These are phyloP conservation scores for Hortaea werneckii DNA, from an alignment of 2,329 filamentous ascomycete genomes.

Conservation along the genomic window DNA sequence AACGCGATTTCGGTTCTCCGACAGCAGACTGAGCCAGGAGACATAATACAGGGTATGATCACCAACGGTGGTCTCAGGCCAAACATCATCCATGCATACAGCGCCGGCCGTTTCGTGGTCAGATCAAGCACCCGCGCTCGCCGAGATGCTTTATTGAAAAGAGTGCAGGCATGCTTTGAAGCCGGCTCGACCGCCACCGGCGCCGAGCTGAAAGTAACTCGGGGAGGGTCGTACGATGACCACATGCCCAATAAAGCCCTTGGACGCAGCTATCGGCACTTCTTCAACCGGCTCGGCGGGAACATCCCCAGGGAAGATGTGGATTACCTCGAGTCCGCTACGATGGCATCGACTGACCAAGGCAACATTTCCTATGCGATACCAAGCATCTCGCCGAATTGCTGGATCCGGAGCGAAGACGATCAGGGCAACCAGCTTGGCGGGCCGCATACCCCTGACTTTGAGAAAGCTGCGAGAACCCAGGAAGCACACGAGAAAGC, in stretches of 20 bases:
- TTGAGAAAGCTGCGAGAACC: conserved; percentile 28
- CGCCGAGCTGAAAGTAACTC: conserved; percentile 37
- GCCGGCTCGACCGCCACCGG: conserved; percentile 41
- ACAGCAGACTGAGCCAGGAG: conserved; percentile 31
- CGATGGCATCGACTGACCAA: conserved; percentile 50
- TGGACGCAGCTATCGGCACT: conserved; percentile 18
- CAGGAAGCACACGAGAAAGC: conserved; percentile 26
- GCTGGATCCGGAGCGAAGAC: conserved; percentile 32
- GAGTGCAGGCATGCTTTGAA: conserved; percentile 34
- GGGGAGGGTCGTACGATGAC: conserved; percentile 40
- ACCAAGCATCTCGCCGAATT: conserved; percentile 45
- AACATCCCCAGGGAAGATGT: conserved; percentile 28
- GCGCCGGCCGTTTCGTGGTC: conserved; percentile 28
- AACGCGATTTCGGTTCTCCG: conserved; percentile 27
- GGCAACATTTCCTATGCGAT: conserved; percentile 49
- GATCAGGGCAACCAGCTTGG: conserved; percentile 22
- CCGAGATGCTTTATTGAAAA: conserved; percentile 21
- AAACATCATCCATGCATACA: conserved; percentile 33
- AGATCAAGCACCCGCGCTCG: conserved; percentile 24
- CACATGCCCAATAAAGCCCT: conserved; percentile 46
- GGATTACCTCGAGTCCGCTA: conserved; percentile 33
- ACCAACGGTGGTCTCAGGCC: conserved; percentile 21
- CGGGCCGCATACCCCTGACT: conserved; percentile 32
- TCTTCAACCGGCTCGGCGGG: conserved; percentile 26
- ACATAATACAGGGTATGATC: conserved; percentile 29